These are phyloP conservation scores for Saccharomycodes ludwigii DNA, from an alignment of 805 yeast genomes.

Conservation along the genomic window DNA sequence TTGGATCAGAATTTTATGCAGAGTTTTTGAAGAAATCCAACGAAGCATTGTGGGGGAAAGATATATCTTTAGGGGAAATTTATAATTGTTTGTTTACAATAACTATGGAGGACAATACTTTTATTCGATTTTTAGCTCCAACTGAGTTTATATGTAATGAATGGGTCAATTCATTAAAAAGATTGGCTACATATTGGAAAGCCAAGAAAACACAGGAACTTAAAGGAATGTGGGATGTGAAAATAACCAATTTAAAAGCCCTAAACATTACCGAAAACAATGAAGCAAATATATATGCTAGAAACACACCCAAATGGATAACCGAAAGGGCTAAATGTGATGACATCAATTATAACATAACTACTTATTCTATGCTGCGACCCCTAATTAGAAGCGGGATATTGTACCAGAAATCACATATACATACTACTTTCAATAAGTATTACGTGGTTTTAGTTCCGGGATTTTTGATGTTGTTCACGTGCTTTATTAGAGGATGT, in stretches of 20 bases:
- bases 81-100: constrained; percentile 43
- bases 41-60: constrained; percentile 12
- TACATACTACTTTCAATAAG: constrained; percentile 52
- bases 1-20: no score
- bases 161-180: constrained; percentile 49
- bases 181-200: constrained; percentile 48
- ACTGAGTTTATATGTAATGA: constrained; percentile 35
- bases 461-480: constrained; percentile 50
- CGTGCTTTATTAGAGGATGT: constrained; percentile 34
- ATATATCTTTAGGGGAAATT: constrained; percentile 14
- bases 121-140: constrained; percentile 45
- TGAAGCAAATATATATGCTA: constrained; percentile 44
- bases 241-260: constrained; percentile 32
- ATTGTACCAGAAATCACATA: constrained; percentile 56
- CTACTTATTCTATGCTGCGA: constrained; percentile 45
- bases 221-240: constrained; percentile 23
- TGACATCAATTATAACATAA: constrained; percentile 39
- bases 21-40: constrained; percentile 15
- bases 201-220: constrained; percentile 30
- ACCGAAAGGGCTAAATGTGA: constrained; percentile 41
- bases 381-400: constrained; percentile 53
- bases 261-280: constrained; percentile 41
- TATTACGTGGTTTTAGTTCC: constrained; percentile 57
- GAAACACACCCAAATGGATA: constrained; percentile 39
- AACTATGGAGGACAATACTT: constrained; percentile 31